Base-by-base conservation (phyloP, 805 yeast genomes). In the Schwanniomyces yamadae region DNA sequence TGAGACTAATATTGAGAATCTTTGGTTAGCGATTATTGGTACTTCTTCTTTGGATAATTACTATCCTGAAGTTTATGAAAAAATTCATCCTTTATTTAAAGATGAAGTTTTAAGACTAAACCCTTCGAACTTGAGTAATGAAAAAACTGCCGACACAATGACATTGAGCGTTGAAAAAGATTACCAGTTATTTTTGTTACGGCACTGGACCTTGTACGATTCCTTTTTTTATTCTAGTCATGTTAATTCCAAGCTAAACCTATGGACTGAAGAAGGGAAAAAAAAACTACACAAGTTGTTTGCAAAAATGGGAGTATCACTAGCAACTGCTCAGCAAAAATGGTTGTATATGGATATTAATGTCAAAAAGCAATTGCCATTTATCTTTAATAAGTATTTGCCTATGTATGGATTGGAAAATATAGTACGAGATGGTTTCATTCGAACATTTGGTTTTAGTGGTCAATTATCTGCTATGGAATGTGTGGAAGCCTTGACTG, bases 221-320 rank as follows among this genome's bases (percentile, higher is more conserved):
- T 75, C 96, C 42, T 88, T 95, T 59, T 77, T 79, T 52, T 93
- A 90, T 55, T 87, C 96, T n/a, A 82, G 88, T 41, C 91, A 82
- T 52, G 89, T 91, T 22, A 87, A 90, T 51, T 84, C 98, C 9
- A 86, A 89, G 55, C 65, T 93, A 38, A 80, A 80, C 38, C 65
- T 93, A 24, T 93, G 96, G 93, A 83, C 90, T 21, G 96, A 87
- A 52, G 90, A 84, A 39, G 99, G 99, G 5, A 76, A 82, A 46
- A 88, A 86, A 54, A 76, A 80, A 45, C 66, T 93, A 33, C 95
- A 90, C 55, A 88, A 89, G 49, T 73, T 93, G 77, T 87, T 93
- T 64, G 99, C 99, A 1, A 78, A 84, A 49, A 93, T 95, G 96
- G 99, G 99, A 6, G 83, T 93, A 5, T 82, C 96, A 0, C 67